A percentile compares a stretch with the other conserved stretches of the same genome.
Conservation (phyloP, 495 filamentous ascomycete genomes). For the Barbatosphaeria neglecta region DNA sequence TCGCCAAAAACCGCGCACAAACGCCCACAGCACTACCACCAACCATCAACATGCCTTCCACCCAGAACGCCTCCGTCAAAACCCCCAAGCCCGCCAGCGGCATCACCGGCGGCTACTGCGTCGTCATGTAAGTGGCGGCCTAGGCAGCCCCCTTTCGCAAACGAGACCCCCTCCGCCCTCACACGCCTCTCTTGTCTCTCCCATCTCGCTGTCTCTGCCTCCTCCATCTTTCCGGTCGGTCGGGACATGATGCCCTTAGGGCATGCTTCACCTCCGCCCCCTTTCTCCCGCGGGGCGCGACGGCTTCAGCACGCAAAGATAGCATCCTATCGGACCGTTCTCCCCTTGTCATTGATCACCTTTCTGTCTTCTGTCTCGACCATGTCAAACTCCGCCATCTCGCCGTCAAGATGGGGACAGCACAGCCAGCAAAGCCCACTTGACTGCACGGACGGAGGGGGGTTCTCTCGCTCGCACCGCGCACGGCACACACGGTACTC, state of each 20-base stretch:
- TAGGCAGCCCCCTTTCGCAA: neutral
- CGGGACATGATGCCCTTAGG: neutral
- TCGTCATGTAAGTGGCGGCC: conserved; percentile 26
- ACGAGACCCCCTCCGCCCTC: neutral
- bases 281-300: neutral
- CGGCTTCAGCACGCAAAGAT: neutral
- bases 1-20: conserved; percentile 1
- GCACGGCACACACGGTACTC: no score
- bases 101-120: conserved; percentile 22
- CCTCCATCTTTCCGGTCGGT: neutral
- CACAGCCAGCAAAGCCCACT: no score
- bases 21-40: conserved; percentile 5
- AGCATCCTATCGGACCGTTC: neutral
- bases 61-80: conserved; percentile 12
- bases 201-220: neutral
- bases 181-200: neutral
- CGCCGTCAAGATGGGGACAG: no score
- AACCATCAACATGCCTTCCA: conserved; percentile 26
- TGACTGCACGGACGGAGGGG: no score
- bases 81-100: conserved; percentile 18
- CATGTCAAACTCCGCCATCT: no score
- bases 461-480: no score
- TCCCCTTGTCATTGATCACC: neutral
- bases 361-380: neutral
- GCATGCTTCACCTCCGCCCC: no score